Base-by-base conservation (phyloP, 495 filamentous ascomycete species). In the Trichocladium antarcticum region DNA sequence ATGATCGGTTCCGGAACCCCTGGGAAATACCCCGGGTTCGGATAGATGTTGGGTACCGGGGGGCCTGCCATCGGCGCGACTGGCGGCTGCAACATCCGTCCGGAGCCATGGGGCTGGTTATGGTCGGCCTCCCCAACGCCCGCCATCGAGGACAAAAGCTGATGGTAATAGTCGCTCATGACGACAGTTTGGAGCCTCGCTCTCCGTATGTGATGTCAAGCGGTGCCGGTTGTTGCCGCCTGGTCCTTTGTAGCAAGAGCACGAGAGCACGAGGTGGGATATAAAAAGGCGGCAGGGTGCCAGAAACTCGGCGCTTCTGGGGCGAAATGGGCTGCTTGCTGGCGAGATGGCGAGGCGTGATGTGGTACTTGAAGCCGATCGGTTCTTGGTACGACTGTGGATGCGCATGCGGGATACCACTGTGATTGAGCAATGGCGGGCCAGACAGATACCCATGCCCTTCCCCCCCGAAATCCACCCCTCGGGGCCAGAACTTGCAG, bases 141-240 rank as follows among this genome's bases (percentile, higher is more conserved):
- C 43, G 64, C 60, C 69, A 69, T 66, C 17, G 71, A 69, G 54
- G 68, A 62, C 17, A 72, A 56, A 46, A 70, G 70, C 49, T 72
- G 64, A 35, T 70, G 69, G 49, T 75, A 73, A 54, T 70, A 69
- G 39, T 73, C 72, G 58, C 69, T 67, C 72, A 75, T 75, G 44
- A 37, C 29, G 49, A n/a, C 14, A 0, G 3, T 10, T 34, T 37
- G 6, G 35, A 21, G 6, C 24, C 24, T 45, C 20, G 37, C 14
- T 36, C 7, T 46, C 21, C 9, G 16, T 22, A 14, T 19, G 19
- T 7, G 11, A 31, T 12, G 17, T 17, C 9, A n/a, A 12, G 24
- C 8, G 22, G 41, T 24, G 35, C n/a, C 35, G 37, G n/a, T 15
- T 22, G 12, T 19, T 19, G n/a, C n/a, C n/a, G n/a, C n/a, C n/a